Evolutionary conservation across 352 stramenopile genomes (phyloP).

Genomic region (Phytophthora syringae): DNA sequence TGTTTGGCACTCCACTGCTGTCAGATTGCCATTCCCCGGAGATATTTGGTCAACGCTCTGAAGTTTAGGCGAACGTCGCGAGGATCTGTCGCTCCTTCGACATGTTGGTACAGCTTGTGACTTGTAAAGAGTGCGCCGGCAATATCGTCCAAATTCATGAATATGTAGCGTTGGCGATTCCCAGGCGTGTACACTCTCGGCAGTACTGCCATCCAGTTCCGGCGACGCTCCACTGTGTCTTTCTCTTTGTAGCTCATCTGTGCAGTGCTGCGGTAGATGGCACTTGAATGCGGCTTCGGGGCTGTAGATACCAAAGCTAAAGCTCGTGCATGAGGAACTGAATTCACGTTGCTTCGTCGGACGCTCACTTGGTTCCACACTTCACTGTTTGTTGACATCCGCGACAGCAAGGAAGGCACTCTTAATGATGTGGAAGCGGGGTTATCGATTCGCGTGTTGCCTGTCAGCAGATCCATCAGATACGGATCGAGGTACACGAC

Average conservation of each 20-base stretch:
- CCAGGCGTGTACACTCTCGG: not conserved
- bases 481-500: slow-evolving; percentile 8
- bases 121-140: slow-evolving; percentile 11
- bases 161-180: slow-evolving; percentile 15
- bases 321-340: not conserved
- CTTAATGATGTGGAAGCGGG: not conserved
- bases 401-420: slow-evolving; percentile 1
- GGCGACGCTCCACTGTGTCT: not conserved
- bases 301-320: slow-evolving; percentile 3
- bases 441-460: no score
- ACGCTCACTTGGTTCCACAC: slow-evolving; percentile 9
- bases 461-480: slow-evolving; percentile 3
- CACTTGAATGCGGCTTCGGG: not conserved
- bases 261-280: not conserved
- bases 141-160: slow-evolving; percentile 28
- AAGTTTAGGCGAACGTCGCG: slow-evolving; percentile 17
- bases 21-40: not conserved
- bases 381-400: not conserved
- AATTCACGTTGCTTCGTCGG: not conserved
- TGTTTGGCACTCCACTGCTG: not conserved
- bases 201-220: slow-evolving; percentile 1
- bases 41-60: slow-evolving; percentile 4
- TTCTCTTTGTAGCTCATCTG: not conserved
- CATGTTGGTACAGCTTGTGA: slow-evolving; percentile 4
- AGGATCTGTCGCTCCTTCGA: slow-evolving; percentile 7